Conservation (phyloP, 345 rosid genomes). For the Populus tremula region DNA sequence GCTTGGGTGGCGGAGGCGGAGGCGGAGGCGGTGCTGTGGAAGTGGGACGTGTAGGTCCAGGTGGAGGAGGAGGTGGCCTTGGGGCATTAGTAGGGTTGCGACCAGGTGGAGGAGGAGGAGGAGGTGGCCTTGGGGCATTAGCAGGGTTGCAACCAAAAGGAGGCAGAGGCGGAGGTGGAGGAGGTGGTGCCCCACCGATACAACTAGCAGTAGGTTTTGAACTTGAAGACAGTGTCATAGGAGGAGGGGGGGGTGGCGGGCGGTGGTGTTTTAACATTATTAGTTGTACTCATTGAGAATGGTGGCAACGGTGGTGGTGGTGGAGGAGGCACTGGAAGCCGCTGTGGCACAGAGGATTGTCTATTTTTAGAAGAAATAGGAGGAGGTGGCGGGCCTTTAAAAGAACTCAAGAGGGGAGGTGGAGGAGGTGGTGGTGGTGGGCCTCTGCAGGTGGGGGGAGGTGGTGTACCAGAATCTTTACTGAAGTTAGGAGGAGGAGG, state of each 20-base stretch:
- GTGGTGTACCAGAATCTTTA: background rate
- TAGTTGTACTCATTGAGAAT: slow-evolving; percentile 12
- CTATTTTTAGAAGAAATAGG: slow-evolving; percentile 1
- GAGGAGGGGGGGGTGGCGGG: slow-evolving; percentile 8
- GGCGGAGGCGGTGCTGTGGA: slow-evolving; percentile 38
- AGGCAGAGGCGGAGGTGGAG: slow-evolving; percentile 10
- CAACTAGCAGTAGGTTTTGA: slow-evolving; percentile 27
- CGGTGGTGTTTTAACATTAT: background rate
- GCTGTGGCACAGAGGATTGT: slow-evolving; percentile 8
- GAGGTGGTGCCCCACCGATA: slow-evolving; percentile 28
- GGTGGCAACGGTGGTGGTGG: slow-evolving; percentile 34
- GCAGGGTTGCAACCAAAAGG: background rate
- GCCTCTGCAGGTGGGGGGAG: background rate
- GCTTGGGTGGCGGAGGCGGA: slow-evolving; percentile 56
- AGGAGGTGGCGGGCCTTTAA: slow-evolving; percentile 2
- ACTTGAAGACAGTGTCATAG: slow-evolving; percentile 5
- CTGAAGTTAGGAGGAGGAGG: slow-evolving; percentile 9
- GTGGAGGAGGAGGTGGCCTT: slow-evolving; percentile 35
- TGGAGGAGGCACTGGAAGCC: slow-evolving; percentile 22
- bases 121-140: background rate
- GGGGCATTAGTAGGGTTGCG: slow-evolving; percentile 16
- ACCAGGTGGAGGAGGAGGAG: slow-evolving; percentile 23
- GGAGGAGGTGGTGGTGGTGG: slow-evolving; percentile 33
- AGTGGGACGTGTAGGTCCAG: slow-evolving; percentile 14
- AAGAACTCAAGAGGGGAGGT: slow-evolving; percentile 24